Evolutionary conservation across 2,329 filamentous ascomycete species (phyloP).

Genomic region (Fusarium sp.): DNA sequence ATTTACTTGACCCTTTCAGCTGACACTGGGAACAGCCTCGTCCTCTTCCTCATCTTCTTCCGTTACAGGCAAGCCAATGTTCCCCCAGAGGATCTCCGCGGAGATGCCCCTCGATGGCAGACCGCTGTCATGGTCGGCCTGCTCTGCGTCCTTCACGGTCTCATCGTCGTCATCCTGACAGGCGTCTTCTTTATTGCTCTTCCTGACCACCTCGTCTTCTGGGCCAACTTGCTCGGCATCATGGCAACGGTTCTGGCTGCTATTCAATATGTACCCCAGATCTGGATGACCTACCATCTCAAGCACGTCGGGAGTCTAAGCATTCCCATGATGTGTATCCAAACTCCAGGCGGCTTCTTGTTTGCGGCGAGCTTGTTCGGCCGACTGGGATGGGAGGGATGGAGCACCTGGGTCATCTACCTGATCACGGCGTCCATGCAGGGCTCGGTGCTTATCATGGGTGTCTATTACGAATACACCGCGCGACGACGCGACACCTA

Average conservation of each 20-base stretch:
- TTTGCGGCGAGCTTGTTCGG: constrained; percentile 89
- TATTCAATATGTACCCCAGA: constrained; percentile 95
- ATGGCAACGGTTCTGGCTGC: constrained; percentile 84
- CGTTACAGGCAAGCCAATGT: constrained; percentile 73
- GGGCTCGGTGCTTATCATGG: constrained; percentile 85
- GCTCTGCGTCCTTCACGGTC: constrained; percentile 81
- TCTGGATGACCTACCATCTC: constrained; percentile 89
- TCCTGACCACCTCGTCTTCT: constrained; percentile 77
- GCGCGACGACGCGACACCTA: constrained; percentile 53
- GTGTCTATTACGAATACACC: constrained; percentile 80
- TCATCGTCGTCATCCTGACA: constrained; percentile 79
- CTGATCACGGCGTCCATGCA: constrained; percentile 90
- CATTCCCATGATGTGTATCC: constrained; percentile 98
- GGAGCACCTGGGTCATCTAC: constrained; percentile 97
- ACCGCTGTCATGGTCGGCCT: constrained; percentile 84
- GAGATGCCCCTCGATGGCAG: constrained; percentile 77
- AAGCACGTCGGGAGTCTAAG: constrained; percentile 92
- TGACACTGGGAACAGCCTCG: constrained; percentile 70
- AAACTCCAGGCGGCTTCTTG: constrained; percentile 92
- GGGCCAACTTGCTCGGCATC: constrained; percentile 90
- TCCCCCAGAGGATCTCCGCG: constrained; percentile 64
- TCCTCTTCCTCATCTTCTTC: constrained; percentile 97
- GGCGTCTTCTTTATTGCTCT: constrained; percentile 76
- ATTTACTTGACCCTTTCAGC: constrained; percentile 37
- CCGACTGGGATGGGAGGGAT: constrained; percentile 85